These are phyloP conservation scores for Hyaloscypha hepaticicola DNA, from an alignment of 495 filamentous ascomycete species.

Conservation along the genomic window DNA sequence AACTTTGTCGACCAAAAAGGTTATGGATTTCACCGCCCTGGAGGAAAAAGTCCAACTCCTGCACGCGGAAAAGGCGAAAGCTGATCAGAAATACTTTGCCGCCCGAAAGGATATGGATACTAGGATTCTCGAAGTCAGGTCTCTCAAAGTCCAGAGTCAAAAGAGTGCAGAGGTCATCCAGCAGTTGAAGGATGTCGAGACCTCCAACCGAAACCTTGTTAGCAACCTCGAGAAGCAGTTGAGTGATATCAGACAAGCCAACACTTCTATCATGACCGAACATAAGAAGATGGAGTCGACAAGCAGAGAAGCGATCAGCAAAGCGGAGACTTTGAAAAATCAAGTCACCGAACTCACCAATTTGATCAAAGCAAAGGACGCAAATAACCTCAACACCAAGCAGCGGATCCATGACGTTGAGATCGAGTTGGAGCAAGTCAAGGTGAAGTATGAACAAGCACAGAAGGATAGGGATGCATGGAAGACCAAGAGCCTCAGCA, in stretches of 20 bases:
- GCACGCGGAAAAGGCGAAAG: conserved; percentile 87
- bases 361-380: conserved; percentile 71
- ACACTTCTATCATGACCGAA: conserved; percentile 63
- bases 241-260: conserved; percentile 72
- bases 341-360: conserved; percentile 76
- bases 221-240: conserved; percentile 87
- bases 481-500: conserved; percentile 77
- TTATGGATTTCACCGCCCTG: conserved; percentile 66
- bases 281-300: conserved; percentile 70
- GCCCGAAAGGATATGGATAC: conserved; percentile 92
- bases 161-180: conserved; percentile 93
- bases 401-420: conserved; percentile 61
- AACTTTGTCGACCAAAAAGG: conserved; percentile 79
- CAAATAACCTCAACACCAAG: conserved; percentile 56
- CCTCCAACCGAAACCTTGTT: conserved; percentile 56
- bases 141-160: conserved; percentile 73
- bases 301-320: conserved; percentile 62
- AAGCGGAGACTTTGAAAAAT: conserved; percentile 67
- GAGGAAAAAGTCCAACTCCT: conserved; percentile 78
- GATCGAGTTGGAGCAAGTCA: conserved; percentile 68
- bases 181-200: conserved; percentile 87
- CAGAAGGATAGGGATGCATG: conserved; percentile 75
- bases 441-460: conserved; percentile 68
- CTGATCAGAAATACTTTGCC: conserved; percentile 95
- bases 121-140: conserved; percentile 71